Conservation (phyloP, 2,329 filamentous ascomycete species). For the Neofusicoccum sp. region DNA sequence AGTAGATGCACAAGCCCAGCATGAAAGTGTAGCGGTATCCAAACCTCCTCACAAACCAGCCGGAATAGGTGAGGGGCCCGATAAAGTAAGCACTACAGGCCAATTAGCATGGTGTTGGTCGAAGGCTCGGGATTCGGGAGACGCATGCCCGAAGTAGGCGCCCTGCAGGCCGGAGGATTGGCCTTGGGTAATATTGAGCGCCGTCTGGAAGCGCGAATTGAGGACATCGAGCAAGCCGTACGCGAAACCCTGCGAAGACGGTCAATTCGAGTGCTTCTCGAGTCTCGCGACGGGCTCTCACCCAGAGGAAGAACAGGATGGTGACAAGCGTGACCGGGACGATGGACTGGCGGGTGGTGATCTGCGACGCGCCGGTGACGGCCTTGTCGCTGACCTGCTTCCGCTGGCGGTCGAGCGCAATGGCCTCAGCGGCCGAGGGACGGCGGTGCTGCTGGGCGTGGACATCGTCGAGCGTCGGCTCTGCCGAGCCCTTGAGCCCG, state of each 20-base stretch:
- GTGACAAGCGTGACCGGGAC: conserved; percentile 52
- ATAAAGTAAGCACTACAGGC: conserved; percentile 53
- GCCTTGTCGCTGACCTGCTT: conserved; percentile 39
- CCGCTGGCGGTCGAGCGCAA: conserved; percentile 35
- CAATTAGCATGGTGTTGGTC: background rate
- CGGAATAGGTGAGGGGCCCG: conserved; percentile 56
- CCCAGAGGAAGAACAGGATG: conserved; percentile 56
- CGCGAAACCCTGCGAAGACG: conserved; percentile 40
- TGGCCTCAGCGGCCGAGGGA: conserved; percentile 38
- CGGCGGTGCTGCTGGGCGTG: conserved; percentile 40
- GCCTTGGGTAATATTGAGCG: conserved; percentile 49
- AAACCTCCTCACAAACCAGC: conserved; percentile 68
- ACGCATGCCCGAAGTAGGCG: conserved; percentile 62
- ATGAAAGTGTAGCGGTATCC: conserved; percentile 85
- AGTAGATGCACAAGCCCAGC: conserved; percentile 69
- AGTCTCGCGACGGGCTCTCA: background rate
- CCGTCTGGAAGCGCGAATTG: conserved; percentile 48
- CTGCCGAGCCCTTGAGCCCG: conserved; percentile 31
- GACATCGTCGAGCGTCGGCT: conserved; percentile 39
- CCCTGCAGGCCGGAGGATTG: conserved; percentile 65
- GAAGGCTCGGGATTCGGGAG: background rate
- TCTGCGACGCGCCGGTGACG: conserved; percentile 40
- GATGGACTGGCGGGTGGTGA: conserved; percentile 51
- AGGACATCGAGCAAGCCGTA: conserved; percentile 49
- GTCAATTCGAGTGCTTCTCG: background rate